phyloP scores from a whole-genome alignment of 768 basidiomycete species.

The Pilatotrama ljubarskyi region DNA sequence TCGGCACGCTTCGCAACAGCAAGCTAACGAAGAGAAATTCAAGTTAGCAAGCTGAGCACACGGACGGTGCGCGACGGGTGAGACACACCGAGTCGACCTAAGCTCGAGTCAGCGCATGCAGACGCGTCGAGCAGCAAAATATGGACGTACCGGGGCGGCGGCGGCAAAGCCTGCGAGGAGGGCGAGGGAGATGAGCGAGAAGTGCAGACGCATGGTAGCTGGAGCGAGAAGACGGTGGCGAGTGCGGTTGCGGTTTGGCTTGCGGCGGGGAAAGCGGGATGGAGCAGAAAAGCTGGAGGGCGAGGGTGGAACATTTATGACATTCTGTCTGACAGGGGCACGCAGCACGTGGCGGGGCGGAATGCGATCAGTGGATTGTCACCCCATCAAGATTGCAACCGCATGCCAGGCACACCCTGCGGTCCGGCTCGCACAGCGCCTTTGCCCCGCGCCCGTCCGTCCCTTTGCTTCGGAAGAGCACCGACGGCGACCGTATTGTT shows the following conservation, averaged over 20 bases:
- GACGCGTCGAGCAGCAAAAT: background rate
- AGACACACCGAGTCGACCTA: constrained; percentile 12
- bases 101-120: background rate
- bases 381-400: constrained; percentile 16
- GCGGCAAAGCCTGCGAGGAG: constrained; percentile 25
- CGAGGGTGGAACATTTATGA: constrained; percentile 15
- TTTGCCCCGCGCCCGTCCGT: background rate
- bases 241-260: background rate
- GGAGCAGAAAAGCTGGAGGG: background rate
- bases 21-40: background rate
- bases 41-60: background rate
- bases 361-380: constrained; percentile 20
- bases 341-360: constrained; percentile 3
- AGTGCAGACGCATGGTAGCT: constrained; percentile 23
- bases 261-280: constrained; percentile 2
- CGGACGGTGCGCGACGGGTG: background rate
- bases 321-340: constrained; percentile 13
- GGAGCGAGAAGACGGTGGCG: background rate
- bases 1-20: background rate
- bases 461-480: too few relatives aligned
- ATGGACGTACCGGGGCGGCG: constrained; percentile 25
- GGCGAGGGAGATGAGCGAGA: constrained; percentile 24
- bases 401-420: constrained; percentile 21
- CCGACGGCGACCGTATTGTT: background rate
- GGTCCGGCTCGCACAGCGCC: background rate